Conservation (phyloP, 2,329 filamentous ascomycete species). For the Verticillium dahliae region DNA sequence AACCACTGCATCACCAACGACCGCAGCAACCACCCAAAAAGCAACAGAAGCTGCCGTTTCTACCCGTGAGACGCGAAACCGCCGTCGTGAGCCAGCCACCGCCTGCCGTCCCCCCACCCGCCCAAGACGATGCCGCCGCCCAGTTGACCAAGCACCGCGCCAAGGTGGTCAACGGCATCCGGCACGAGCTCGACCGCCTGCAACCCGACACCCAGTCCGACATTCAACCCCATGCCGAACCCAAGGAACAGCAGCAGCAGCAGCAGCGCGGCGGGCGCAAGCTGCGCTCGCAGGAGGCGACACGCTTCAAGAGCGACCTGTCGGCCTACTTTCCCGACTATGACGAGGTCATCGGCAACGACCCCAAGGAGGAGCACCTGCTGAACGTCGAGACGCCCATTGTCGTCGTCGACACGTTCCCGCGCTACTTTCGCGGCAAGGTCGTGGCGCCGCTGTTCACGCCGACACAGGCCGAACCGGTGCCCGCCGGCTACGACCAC, state of each 20-base stretch:
- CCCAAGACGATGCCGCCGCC: slow-evolving; percentile 13
- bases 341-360: slow-evolving; percentile 86
- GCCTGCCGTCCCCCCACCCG: slow-evolving; percentile 9
- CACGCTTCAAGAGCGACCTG: slow-evolving; percentile 84
- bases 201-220: slow-evolving; percentile 28
- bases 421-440: slow-evolving; percentile 6
- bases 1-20: slow-evolving; percentile 4
- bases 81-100: slow-evolving; percentile 12
- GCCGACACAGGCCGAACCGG: neutral
- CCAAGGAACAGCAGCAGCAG: slow-evolving; percentile 26
- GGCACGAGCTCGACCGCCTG: slow-evolving; percentile 52
- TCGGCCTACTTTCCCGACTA: slow-evolving; percentile 89
- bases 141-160: slow-evolving; percentile 44
- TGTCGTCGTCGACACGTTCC: slow-evolving; percentile 54
- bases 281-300: slow-evolving; percentile 78
- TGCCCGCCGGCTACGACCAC: slow-evolving; percentile 9
- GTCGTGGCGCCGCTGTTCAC: slow-evolving; percentile 3
- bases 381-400: slow-evolving; percentile 69
- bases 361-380: slow-evolving; percentile 73
- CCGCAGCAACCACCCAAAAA: neutral
- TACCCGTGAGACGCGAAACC: slow-evolving; percentile 4
- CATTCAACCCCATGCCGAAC: slow-evolving; percentile 31
- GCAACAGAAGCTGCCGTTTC: slow-evolving; percentile 2
- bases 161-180: slow-evolving; percentile 56
- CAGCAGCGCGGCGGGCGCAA: slow-evolving; percentile 61